A percentile compares a stretch with the other conserved stretches of the same genome.
Conservation (phyloP, 805 yeast species). For the Scheffersomyces amazonensis region DNA sequence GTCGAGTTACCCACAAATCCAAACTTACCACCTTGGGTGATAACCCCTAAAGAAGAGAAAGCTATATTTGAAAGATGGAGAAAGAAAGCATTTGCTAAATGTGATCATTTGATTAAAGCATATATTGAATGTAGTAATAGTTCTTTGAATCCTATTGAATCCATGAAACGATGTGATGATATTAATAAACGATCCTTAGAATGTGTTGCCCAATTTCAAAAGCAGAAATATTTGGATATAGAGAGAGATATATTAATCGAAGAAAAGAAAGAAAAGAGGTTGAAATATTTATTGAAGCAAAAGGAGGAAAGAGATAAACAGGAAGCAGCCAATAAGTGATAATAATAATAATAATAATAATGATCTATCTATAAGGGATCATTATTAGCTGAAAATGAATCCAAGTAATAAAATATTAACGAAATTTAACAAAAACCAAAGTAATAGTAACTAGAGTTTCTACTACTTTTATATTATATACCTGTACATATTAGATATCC, state of each 20-base stretch:
- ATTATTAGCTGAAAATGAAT: no score
- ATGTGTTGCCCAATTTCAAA: slow-evolving; percentile 63
- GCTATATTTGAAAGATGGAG: slow-evolving; percentile 71
- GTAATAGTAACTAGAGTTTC: no score
- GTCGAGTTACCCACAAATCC: slow-evolving; percentile 40
- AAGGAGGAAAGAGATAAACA: slow-evolving; percentile 2
- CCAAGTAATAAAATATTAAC: no score
- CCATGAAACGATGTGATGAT: slow-evolving; percentile 63
- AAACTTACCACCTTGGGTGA: slow-evolving; percentile 68
- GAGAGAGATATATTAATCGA: slow-evolving; percentile 65
- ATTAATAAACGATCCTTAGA: slow-evolving; percentile 55
- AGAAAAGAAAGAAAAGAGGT: slow-evolving; percentile 41
- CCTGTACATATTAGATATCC: no score
- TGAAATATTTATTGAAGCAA: slow-evolving; percentile 5
- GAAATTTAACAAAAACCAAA: no score
- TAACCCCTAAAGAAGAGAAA: slow-evolving; percentile 75
- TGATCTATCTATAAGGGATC: no score
- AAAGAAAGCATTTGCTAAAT: slow-evolving; percentile 57
- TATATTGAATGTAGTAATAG: slow-evolving; percentile 66
- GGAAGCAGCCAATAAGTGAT: no score
- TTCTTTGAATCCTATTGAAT: slow-evolving; percentile 56
- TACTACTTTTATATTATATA: no score
- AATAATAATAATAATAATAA: no score
- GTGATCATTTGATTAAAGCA: slow-evolving; percentile 67
- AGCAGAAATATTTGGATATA: slow-evolving; percentile 60